Percentiles rank a stretch among this genome's conserved stretches.
Evolutionary conservation across 345 rosid genomes (phyloP).

Genomic region (Alliaria petiolata): DNA sequence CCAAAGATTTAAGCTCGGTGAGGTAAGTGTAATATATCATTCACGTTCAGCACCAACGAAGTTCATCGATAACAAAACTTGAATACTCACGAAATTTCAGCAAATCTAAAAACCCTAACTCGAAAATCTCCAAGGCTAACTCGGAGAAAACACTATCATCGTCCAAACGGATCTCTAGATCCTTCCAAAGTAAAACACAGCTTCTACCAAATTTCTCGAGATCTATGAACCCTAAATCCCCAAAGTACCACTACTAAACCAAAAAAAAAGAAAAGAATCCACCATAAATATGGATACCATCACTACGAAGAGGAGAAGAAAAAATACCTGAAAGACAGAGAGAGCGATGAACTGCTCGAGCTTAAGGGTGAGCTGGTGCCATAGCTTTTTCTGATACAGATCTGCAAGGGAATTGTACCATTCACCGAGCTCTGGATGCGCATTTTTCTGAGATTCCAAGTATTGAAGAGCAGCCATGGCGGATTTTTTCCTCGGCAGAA

Average conservation of each 20-base stretch:
- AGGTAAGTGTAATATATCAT: too few species aligned
- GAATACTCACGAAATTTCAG: background rate
- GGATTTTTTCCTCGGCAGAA: too few species aligned
- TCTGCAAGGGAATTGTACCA: constrained; percentile 91
- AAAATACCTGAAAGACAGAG: constrained; percentile 67
- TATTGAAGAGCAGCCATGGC: constrained; percentile 91
- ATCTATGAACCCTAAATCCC: constrained; percentile 26
- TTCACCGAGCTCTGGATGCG: constrained; percentile 80
- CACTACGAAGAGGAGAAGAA: background rate
- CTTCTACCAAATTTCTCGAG: background rate
- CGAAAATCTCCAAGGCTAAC: too few species aligned
- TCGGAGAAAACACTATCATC: background rate
- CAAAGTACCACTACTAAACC: background rate
- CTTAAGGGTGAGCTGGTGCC: constrained; percentile 98
- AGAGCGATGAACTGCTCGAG: constrained; percentile 94
- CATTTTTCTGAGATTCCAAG: constrained; percentile 62
- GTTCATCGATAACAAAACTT: background rate
- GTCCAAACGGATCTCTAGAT: background rate
- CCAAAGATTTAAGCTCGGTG: too few species aligned
- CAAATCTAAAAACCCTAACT: background rate
- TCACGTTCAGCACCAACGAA: too few species aligned
- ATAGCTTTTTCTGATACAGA: constrained; percentile 99
- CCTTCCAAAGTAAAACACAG: too few species aligned
- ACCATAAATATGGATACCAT: background rate
- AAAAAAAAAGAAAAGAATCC: background rate